Base-by-base conservation (phyloP, 352 stramenopile species). In the Phytophthora hybrid region DNA sequence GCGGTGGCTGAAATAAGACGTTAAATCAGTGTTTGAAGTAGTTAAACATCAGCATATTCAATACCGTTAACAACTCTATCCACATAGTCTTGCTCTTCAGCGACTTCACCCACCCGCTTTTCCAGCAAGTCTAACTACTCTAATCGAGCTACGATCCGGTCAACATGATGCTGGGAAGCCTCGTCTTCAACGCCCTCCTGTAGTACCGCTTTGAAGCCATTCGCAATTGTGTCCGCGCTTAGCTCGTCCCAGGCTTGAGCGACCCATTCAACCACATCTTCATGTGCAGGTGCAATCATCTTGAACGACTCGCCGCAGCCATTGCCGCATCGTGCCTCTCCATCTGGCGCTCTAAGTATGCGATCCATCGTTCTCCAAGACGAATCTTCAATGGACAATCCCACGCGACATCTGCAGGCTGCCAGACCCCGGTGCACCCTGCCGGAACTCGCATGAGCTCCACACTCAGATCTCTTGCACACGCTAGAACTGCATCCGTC, bases 351-450 rank as follows among this genome's bases (percentile, higher is more conserved):
- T 53, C 39, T 8, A 54, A 19, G 13, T 41, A 63, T 1, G 5
- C 18, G 21, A 54, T 63, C 57, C 57, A 63, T 4, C 21, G 39
- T 39, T 63, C 37, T 10, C 37, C 7, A 3, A 41, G 14, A 39
- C 37, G 56, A 11, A 52, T n/a, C 55, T 55, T 66, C 1, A 66
- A 31, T 4, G 49, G 34, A 1, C 62, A 39, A 26, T 61, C 61
- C 52, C 62, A 61, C 3, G 62, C 52, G 1, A 55, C 37, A 55
- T 69, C 51, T 11, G 62, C 51, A 3, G 62, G 51, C 34, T 69
- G 62, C 16, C 37, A 54, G 21, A 69, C 34, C 11, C 32, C 39
- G 3, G 51, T 69, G 18, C 34, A 61, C n/a, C 61, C 61, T 37
- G 61, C 21, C 1, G 34, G 62, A 46, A 61, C n/a, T 8, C 11